These are phyloP conservation scores for Rutstroemia sydowiana DNA, from an alignment of 2,329 filamentous ascomycete genomes.

Conservation along the genomic window DNA sequence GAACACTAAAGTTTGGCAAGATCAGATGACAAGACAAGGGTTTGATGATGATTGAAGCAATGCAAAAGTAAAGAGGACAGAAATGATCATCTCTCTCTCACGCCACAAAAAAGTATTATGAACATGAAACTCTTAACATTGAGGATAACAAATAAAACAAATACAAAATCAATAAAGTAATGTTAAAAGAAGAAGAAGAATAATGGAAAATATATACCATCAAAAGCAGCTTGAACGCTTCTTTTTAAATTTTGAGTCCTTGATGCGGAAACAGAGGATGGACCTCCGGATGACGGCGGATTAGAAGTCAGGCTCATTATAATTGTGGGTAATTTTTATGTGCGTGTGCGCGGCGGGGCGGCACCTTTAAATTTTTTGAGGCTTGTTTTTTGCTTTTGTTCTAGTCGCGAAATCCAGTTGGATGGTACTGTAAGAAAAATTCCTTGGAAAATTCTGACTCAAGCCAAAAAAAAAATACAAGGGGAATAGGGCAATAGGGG, in stretches of 20 bases:
- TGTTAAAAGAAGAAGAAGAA: constrained; percentile 9
- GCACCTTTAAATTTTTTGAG: too few species aligned
- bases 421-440: too few species aligned
- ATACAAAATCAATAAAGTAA: constrained; percentile 7
- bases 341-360: constrained; percentile 5
- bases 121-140: background rate
- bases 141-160: constrained; percentile 9
- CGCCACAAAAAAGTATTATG: background rate
- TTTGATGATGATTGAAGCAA: background rate
- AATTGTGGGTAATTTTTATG: constrained; percentile 5
- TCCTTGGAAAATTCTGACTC: too few species aligned
- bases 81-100: background rate
- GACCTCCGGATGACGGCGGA: constrained; percentile 28
- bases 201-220: constrained; percentile 38
- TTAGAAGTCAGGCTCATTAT: constrained; percentile 29
- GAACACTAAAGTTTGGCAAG: constrained; percentile 1
- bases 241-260: constrained; percentile 46
- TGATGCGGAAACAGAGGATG: constrained; percentile 26
- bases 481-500: too few species aligned
- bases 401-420: too few species aligned
- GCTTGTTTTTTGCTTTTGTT: too few species aligned
- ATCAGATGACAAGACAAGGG: constrained; percentile 15
- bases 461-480: too few species aligned
- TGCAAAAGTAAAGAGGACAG: background rate
- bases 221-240: constrained; percentile 53